phyloP scores from a whole-genome alignment of 148 eudicot genomes.

The Arctostaphylos glauca region DNA sequence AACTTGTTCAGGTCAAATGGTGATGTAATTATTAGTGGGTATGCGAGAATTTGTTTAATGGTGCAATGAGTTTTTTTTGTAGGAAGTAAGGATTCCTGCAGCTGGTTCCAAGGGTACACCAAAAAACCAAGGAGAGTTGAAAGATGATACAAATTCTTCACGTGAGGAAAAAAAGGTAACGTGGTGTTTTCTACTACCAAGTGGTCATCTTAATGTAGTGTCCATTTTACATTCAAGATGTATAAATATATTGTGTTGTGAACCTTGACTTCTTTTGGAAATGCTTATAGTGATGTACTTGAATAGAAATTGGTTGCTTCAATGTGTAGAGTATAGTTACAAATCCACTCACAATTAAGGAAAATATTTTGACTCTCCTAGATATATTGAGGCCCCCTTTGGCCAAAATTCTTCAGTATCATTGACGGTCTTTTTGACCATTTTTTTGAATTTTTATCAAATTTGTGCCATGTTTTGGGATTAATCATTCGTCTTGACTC shows the following conservation, averaged over 20 bases:
- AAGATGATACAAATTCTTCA: conserved; percentile 86
- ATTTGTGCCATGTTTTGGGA: no score
- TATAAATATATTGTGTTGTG: conserved; percentile 4
- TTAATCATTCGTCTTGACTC: no score
- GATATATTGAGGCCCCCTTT: not conserved
- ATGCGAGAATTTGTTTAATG: conserved; percentile 22
- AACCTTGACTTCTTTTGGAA: conserved; percentile 6
- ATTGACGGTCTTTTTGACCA: not conserved
- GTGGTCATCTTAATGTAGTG: not conserved
- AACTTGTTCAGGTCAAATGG: not conserved
- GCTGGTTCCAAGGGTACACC: conserved; percentile 91
- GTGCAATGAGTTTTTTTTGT: conserved; percentile 19
- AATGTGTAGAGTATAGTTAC: not conserved
- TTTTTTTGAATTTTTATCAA: not conserved
- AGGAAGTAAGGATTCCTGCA: conserved; percentile 99
- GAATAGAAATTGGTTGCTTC: not conserved
- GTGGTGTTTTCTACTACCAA: conserved; percentile 9
- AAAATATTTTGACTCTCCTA: not conserved
- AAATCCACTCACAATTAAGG: not conserved
- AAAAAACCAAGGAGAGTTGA: conserved; percentile 81
- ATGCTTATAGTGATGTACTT: not conserved
- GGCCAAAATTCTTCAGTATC: no score
- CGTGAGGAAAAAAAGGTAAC: conserved; percentile 86
- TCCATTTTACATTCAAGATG: no score
- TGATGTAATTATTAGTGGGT: not conserved